phyloP scores from a whole-genome alignment of 768 basidiomycete genomes.

The Pisolithus orientalis region DNA sequence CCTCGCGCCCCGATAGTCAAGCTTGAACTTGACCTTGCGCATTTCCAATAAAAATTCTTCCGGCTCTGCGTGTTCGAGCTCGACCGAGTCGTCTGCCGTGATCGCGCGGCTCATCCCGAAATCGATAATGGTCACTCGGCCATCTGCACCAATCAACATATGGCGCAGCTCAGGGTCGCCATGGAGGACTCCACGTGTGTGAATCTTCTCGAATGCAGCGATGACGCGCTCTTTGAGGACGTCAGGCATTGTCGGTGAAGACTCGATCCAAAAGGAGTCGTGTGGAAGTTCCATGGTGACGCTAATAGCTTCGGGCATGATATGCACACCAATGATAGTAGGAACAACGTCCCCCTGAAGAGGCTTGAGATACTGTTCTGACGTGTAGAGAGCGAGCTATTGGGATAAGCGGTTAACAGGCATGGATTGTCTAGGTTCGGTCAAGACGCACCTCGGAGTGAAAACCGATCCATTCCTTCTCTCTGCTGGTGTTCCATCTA shows the following conservation, averaged over 20 bases:
- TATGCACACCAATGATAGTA: slow-evolving; percentile 43
- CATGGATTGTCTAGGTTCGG: slow-evolving; percentile 10
- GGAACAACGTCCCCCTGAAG: slow-evolving; percentile 52
- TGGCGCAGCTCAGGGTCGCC: slow-evolving; percentile 43
- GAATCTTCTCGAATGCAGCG: slow-evolving; percentile 43
- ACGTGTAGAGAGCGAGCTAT: slow-evolving; percentile 49
- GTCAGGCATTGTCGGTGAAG: slow-evolving; percentile 50
- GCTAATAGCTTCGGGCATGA: slow-evolving; percentile 32
- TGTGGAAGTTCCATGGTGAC: slow-evolving; percentile 51
- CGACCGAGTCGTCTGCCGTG: slow-evolving; percentile 25
- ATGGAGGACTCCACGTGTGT: slow-evolving; percentile 42
- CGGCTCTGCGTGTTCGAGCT: slow-evolving; percentile 31
- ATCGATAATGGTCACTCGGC: slow-evolving; percentile 47
- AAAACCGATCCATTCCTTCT: slow-evolving; percentile 34
- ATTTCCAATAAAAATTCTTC: slow-evolving; percentile 45
- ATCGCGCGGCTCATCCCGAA: slow-evolving; percentile 39
- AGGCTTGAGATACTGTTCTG: slow-evolving; percentile 36
- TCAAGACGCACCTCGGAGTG: slow-evolving; percentile 30
- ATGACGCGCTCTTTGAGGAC: slow-evolving; percentile 48
- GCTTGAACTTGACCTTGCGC: slow-evolving; percentile 48
- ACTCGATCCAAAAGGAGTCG: slow-evolving; percentile 54
- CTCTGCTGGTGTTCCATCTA: slow-evolving; percentile 29
- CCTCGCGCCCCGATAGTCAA: slow-evolving; percentile 39
- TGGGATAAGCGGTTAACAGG: slow-evolving; percentile 3
- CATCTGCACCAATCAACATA: slow-evolving; percentile 51